These are phyloP conservation scores for Lachancea dasiensis DNA, from an alignment of 805 yeast species.

Conservation along the genomic window DNA sequence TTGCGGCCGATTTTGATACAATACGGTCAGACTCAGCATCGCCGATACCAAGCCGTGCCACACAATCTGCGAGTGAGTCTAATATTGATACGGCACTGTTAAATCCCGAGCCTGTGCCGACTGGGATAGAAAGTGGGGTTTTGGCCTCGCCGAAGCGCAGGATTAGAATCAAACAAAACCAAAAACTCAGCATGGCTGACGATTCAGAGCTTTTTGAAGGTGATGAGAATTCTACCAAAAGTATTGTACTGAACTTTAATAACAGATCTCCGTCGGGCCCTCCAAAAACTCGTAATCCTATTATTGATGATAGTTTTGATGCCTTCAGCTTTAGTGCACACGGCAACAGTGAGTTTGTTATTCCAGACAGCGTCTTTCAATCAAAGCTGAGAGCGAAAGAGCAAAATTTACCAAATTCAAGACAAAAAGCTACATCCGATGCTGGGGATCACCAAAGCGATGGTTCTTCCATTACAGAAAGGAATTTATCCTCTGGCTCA, in stretches of 20 bases:
- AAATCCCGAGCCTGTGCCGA: background rate
- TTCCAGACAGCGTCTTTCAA: conserved; percentile 13
- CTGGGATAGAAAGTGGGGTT: background rate
- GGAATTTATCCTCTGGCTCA: background rate
- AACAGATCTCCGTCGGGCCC: background rate
- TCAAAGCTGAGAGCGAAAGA: background rate
- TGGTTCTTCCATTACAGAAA: background rate
- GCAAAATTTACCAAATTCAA: background rate
- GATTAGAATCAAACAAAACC: conserved; percentile 1
- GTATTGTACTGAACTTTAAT: conserved; percentile 12
- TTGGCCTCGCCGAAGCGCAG: conserved; percentile 2
- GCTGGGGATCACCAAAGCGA: background rate
- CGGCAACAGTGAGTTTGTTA: conserved; percentile 27
- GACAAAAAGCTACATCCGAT: background rate
- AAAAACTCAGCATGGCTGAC: background rate
- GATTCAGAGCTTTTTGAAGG: conserved; percentile 1
- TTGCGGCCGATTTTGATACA: background rate
- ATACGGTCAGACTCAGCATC: background rate
- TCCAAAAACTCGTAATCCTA: conserved; percentile 21
- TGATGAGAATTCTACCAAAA: conserved; percentile 9
- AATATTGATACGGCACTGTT: background rate
- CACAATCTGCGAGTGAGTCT: background rate
- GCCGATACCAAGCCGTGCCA: background rate
- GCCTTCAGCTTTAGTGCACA: conserved; percentile 29
- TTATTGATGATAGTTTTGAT: conserved; percentile 30